Evolutionary conservation across 2,329 filamentous ascomycete species (phyloP).

Genomic region (Aspergillus chevalieri): DNA sequence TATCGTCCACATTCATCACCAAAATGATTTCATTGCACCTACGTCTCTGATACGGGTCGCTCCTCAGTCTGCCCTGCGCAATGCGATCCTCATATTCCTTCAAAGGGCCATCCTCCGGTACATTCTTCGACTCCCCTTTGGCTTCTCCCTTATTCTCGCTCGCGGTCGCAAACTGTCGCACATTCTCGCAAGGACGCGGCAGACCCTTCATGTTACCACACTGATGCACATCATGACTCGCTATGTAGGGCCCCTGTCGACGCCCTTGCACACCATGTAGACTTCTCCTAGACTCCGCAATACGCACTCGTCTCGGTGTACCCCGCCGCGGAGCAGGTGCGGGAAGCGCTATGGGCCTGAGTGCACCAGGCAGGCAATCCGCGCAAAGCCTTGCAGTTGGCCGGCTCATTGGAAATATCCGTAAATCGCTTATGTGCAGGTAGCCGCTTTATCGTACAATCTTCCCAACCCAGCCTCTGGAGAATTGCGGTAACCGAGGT

Average conservation of each 20-base stretch:
- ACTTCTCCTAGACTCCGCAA: conserved; percentile 11
- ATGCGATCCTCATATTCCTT: conserved; percentile 85
- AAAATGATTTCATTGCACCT: conserved; percentile 18
- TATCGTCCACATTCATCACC: background rate
- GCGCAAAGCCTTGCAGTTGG: conserved; percentile 25
- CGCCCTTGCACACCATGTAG: conserved; percentile 8
- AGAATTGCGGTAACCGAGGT: background rate
- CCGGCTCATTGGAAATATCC: conserved; percentile 20
- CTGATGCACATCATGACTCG: background rate
- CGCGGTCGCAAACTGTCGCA: conserved; percentile 14
- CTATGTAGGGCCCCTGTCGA: background rate
- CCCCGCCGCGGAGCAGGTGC: background rate
- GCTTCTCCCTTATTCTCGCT: background rate
- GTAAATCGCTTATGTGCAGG: background rate
- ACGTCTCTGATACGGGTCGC: conserved; percentile 91
- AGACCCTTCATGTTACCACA: background rate
- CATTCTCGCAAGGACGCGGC: background rate
- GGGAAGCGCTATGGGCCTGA: conserved; percentile 8
- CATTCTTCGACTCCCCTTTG: background rate
- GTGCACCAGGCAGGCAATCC: conserved; percentile 21
- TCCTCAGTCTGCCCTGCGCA: conserved; percentile 62
- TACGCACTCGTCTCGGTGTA: conserved; percentile 9
- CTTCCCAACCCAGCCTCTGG: no score
- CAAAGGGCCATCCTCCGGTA: conserved; percentile 57
- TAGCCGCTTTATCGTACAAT: background rate